These are phyloP conservation scores for Melampsora occidentalis DNA, from an alignment of 1,284 basidiomycete genomes.

Conservation along the genomic window DNA sequence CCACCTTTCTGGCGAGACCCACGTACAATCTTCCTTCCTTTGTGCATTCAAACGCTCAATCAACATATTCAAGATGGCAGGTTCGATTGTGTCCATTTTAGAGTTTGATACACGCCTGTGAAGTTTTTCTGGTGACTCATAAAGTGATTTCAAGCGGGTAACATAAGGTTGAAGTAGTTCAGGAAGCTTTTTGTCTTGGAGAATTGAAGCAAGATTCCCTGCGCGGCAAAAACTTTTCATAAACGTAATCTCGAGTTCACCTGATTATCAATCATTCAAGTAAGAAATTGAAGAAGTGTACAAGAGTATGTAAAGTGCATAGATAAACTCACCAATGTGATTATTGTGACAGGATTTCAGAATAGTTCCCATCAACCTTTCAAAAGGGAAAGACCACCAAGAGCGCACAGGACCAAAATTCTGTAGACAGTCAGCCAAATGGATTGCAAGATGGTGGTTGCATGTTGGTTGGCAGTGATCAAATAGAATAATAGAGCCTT, in stretches of 20 bases:
- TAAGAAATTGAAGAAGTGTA: background rate
- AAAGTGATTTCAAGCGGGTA: too few species aligned
- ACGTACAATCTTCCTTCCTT: too few species aligned
- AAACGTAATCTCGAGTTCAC: background rate
- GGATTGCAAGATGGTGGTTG: conserved; percentile 11
- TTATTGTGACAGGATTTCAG: conserved; percentile 7
- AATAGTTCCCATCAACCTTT: background rate
- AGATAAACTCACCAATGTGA: background rate
- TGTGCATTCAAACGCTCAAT: too few species aligned
- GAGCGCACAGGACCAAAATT: conserved; percentile 8
- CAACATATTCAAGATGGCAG: too few species aligned
- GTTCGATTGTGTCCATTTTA: too few species aligned
- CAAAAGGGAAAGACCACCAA: conserved; percentile 13
- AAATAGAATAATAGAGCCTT: conserved; percentile 8
- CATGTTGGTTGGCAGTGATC: background rate
- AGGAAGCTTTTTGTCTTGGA: too few species aligned
- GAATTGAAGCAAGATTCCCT: background rate
- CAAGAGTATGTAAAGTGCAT: too few species aligned
- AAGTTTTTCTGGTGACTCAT: too few species aligned
- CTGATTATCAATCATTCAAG: background rate
- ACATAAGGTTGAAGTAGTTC: too few species aligned
- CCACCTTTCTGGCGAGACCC: background rate
- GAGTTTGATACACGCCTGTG: too few species aligned
- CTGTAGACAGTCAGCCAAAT: conserved; percentile 16
- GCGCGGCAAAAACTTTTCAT: conserved; percentile 5